phyloP scores from a whole-genome alignment of 495 filamentous ascomycete species.

The Letharia columbiana region DNA sequence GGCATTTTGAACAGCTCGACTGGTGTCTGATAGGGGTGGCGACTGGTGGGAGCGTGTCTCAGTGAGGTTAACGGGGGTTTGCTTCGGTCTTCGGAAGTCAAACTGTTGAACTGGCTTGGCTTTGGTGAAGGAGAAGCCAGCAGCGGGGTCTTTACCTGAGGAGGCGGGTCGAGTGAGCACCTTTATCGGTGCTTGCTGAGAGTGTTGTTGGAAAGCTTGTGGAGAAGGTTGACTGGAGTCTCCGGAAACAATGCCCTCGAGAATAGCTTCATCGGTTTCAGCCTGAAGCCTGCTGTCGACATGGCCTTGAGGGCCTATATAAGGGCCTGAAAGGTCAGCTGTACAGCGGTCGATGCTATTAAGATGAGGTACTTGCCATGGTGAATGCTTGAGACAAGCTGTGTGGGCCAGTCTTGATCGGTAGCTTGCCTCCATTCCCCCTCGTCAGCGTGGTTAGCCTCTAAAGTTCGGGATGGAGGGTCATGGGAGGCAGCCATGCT shows the following conservation, averaged over 20 bases:
- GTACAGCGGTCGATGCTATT: background rate
- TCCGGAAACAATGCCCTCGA: background rate
- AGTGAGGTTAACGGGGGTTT: background rate
- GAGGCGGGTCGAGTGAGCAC: conserved; percentile 15
- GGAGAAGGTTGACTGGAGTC: background rate
- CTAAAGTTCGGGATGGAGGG: background rate
- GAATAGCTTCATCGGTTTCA: background rate
- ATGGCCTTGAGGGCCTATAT: background rate
- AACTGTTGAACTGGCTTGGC: background rate
- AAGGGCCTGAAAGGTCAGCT: background rate
- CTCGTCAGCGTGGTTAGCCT: background rate
- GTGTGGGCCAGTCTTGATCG: conserved; percentile 2
- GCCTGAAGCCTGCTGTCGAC: background rate
- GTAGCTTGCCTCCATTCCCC: conserved; percentile 4
- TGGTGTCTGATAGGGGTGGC: background rate
- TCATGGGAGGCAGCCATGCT: conserved; percentile 1
- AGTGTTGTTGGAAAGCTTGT: background rate
- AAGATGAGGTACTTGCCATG: background rate
- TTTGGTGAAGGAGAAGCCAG: conserved; percentile 16
- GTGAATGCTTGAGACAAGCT: background rate
- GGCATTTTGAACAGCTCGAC: background rate
- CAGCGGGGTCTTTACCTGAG: conserved; percentile 10
- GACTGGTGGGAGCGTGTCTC: background rate
- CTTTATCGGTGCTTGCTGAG: conserved; percentile 8
- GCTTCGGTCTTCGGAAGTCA: conserved; percentile 11